Evolutionary conservation across 148 eudicot genomes (phyloP).

Genomic region (Fagopyrum homotropicum): DNA sequence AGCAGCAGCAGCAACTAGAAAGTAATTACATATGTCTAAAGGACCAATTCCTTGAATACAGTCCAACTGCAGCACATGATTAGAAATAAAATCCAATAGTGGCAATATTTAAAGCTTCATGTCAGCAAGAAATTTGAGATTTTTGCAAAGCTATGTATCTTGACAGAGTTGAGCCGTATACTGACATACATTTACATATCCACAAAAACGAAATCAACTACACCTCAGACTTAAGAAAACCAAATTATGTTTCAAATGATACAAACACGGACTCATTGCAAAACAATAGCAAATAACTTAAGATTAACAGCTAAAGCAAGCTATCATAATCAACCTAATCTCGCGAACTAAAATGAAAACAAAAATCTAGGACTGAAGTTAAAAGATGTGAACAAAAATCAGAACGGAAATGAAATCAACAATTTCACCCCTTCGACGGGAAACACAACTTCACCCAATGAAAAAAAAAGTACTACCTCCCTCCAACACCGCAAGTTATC

Average conservation of each 20-base stretch:
- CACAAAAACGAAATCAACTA: background rate
- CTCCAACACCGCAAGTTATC: background rate
- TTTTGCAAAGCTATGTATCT: background rate
- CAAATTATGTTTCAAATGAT: background rate
- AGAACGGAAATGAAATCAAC: background rate
- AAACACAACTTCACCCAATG: background rate
- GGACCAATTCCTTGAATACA: background rate
- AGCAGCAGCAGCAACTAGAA: too few species aligned
- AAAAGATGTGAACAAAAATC: background rate
- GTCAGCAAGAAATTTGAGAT: background rate
- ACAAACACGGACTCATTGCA: background rate
- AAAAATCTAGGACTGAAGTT: background rate
- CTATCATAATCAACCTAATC: background rate
- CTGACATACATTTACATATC: background rate
- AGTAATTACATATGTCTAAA: background rate
- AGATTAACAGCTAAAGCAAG: background rate
- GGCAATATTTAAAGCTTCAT: background rate
- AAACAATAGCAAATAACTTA: background rate
- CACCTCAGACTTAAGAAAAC: background rate
- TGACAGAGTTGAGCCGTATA: background rate
- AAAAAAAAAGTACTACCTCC: too few species aligned
- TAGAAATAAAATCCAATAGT: background rate
- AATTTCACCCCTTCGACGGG: background rate
- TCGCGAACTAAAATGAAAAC: background rate
- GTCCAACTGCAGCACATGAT: background rate